These are phyloP conservation scores for Aristolochia fimbriata DNA, from an alignment of 164 flowering plant species.

Conservation along the genomic window DNA sequence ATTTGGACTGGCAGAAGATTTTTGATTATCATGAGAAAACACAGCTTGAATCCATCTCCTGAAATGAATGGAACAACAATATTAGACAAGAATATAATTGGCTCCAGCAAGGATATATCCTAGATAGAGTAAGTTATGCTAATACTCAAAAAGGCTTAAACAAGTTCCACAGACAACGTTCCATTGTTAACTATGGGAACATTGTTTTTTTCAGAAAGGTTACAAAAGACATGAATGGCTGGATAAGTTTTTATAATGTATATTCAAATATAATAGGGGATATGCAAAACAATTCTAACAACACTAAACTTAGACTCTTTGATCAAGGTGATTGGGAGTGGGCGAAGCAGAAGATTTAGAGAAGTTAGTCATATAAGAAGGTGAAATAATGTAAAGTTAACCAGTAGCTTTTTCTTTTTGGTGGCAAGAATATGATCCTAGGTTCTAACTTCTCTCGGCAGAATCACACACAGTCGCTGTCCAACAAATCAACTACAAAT, in stretches of 20 bases:
- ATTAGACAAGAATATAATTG: neutral
- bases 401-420: too few relatives aligned
- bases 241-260: too few relatives aligned
- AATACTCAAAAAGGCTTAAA: neutral
- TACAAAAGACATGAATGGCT: too few relatives aligned
- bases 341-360: too few relatives aligned
- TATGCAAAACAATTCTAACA: too few relatives aligned
- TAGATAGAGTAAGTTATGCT: neutral
- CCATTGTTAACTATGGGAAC: neutral
- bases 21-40: constrained; percentile 22
- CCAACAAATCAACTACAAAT: neutral
- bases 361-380: too few relatives aligned
- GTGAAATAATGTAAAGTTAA: too few relatives aligned
- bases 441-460: too few relatives aligned
- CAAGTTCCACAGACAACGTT: neutral
- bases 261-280: too few relatives aligned
- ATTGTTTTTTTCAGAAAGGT: neutral
- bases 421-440: too few relatives aligned
- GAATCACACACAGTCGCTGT: neutral
- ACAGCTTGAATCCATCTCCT: constrained; percentile 97
- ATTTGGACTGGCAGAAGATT: constrained; percentile 3
- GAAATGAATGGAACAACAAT: constrained; percentile 17
- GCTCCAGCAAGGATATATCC: neutral
- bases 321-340: too few relatives aligned
- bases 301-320: too few relatives aligned